Conservation (phyloP, 2,329 filamentous ascomycete genomes). For the Scorias spongiosa region DNA sequence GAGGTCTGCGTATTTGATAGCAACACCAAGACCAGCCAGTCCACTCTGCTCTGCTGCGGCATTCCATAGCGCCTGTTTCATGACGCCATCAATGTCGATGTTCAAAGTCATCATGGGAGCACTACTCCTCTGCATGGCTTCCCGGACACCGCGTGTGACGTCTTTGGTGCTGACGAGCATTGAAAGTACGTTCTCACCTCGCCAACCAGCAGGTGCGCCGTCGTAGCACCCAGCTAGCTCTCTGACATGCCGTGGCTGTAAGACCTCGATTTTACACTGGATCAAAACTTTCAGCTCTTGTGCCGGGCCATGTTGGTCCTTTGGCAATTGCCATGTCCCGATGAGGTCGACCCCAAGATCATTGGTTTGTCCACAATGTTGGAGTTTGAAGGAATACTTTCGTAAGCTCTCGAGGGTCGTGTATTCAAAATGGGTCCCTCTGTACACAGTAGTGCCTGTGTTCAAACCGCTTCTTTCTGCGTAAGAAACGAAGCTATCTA, state of each 20-base stretch:
- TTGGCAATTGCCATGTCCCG: conserved; percentile 50
- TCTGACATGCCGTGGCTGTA: conserved; percentile 45
- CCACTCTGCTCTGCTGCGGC: conserved; percentile 44
- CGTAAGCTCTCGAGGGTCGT: conserved; percentile 41
- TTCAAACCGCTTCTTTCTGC: conserved; percentile 42
- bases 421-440: conserved; percentile 69
- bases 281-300: conserved; percentile 29
- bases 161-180: conserved; percentile 53
- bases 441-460: conserved; percentile 43
- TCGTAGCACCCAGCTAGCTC: conserved; percentile 68
- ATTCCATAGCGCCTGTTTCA: conserved; percentile 64
- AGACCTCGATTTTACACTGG: conserved; percentile 53
- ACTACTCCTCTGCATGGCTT: conserved; percentile 50
- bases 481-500: conserved; percentile 50
- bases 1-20: conserved; percentile 6
- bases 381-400: conserved; percentile 47
- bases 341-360: conserved; percentile 64
- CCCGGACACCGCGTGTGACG: conserved; percentile 65
- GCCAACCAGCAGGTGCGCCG: conserved; percentile 60
- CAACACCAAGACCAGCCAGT: conserved; percentile 36
- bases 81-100: conserved; percentile 40
- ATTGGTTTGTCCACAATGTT: conserved; percentile 48
- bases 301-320: not conserved
- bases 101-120: conserved; percentile 60
- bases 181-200: conserved; percentile 48